Evolutionary conservation across 805 yeast genomes (phyloP).

Genomic region (Suhomyces canberraensis): DNA sequence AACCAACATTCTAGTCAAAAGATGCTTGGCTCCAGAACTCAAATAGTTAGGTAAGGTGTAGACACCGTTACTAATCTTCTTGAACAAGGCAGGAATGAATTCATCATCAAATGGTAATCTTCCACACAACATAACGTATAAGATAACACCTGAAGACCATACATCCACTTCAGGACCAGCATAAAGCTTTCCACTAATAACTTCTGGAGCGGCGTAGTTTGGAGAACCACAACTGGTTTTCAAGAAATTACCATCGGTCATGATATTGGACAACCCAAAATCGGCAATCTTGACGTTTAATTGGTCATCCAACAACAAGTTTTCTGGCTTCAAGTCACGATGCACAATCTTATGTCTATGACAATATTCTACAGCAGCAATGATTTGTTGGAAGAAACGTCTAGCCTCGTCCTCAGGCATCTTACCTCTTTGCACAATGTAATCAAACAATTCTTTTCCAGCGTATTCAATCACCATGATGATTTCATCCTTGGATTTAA

Average conservation of each 20-base stretch:
- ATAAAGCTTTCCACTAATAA: conserved; percentile 28
- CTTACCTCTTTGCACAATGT: conserved; percentile 26
- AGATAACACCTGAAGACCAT: conserved; percentile 29
- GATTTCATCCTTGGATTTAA: conserved; percentile 28
- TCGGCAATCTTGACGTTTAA: conserved; percentile 29
- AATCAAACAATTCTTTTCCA: conserved; percentile 28
- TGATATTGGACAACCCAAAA: conserved; percentile 28
- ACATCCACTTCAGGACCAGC: conserved; percentile 32
- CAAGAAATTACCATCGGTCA: conserved; percentile 31
- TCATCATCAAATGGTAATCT: conserved; percentile 30
- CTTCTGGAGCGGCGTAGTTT: conserved; percentile 31
- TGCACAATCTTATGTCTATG: conserved; percentile 31
- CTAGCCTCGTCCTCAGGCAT: conserved; percentile 31
- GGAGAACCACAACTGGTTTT: conserved; percentile 31
- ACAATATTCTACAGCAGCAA: conserved; percentile 31
- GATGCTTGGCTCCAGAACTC: conserved; percentile 25
- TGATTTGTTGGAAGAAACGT: conserved; percentile 28
- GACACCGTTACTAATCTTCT: conserved; percentile 30
- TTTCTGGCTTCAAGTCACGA: conserved; percentile 91
- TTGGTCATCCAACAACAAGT: conserved; percentile 28
- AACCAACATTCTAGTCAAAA: conserved; percentile 28
- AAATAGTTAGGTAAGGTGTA: conserved; percentile 31
- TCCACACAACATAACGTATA: conserved; percentile 30
- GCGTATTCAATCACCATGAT: conserved; percentile 31
- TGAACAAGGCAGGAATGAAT: conserved; percentile 29